Conservation (phyloP, 805 yeast species). For the Starmerella vaccinii region DNA sequence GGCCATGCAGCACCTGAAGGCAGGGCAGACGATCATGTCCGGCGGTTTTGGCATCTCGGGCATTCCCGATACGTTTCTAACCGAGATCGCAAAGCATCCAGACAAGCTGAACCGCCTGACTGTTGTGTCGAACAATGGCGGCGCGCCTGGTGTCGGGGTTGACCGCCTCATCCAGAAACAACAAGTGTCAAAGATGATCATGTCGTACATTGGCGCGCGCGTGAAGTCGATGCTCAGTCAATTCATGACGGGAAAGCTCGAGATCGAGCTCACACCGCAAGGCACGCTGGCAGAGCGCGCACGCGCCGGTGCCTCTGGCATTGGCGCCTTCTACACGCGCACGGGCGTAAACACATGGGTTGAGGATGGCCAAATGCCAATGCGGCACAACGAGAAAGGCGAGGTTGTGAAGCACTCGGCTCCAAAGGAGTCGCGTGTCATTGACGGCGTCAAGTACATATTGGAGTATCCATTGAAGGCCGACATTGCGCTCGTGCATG, state of each 20-base stretch:
- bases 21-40: constrained; percentile 33
- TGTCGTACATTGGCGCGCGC: constrained; percentile 38
- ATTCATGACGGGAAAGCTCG: constrained; percentile 38
- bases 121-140: constrained; percentile 42
- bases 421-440: constrained; percentile 38
- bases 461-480: constrained; percentile 38
- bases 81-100: constrained; percentile 32
- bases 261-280: constrained; percentile 42
- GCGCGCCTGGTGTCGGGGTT: constrained; percentile 38
- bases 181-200: constrained; percentile 38
- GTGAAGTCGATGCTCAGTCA: constrained; percentile 36
- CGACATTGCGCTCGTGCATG: constrained; percentile 43
- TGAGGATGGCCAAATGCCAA: constrained; percentile 40
- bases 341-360: constrained; percentile 46
- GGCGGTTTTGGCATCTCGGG: constrained; percentile 46
- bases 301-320: constrained; percentile 41
- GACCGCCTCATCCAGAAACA: constrained; percentile 35
- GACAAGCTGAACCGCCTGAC: constrained; percentile 33
- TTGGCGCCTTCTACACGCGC: constrained; percentile 42
- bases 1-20: constrained; percentile 22
- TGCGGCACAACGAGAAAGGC: constrained; percentile 34
- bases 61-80: constrained; percentile 38
- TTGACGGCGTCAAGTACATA: constrained; percentile 37
- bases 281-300: constrained; percentile 43
- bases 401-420: constrained; percentile 32